Evolutionary conservation across 2,329 filamentous ascomycete species (phyloP).

Genomic region (Exophiala spinifera): DNA sequence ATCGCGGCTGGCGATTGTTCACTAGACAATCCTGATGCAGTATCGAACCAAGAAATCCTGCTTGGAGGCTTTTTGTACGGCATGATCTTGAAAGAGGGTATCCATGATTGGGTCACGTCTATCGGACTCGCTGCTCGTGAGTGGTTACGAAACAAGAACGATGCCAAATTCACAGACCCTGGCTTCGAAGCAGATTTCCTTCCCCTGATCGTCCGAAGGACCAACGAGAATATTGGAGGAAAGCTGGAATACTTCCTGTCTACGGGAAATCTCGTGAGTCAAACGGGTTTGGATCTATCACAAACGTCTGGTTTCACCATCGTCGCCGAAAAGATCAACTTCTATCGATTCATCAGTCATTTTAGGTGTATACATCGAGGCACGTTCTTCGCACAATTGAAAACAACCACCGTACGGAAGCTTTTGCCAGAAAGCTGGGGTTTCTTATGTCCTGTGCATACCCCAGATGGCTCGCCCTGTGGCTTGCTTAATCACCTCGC

Average conservation of each 20-base stretch:
- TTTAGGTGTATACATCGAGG: slow-evolving; percentile 99
- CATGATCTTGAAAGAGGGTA: slow-evolving; percentile 89
- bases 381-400: slow-evolving; percentile 96
- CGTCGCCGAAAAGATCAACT: slow-evolving; percentile 98
- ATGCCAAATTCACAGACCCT: slow-evolving; percentile 65
- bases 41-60: slow-evolving; percentile 93
- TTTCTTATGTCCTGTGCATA: slow-evolving; percentile 95
- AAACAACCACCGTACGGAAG: slow-evolving; percentile 95
- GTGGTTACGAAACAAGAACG: slow-evolving; percentile 52
- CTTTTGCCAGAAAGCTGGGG: slow-evolving; percentile 96
- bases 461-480: slow-evolving; percentile 91
- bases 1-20: slow-evolving; percentile 89
- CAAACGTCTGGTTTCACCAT: slow-evolving; percentile 94
- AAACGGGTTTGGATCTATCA: slow-evolving; percentile 88
- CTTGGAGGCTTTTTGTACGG: slow-evolving; percentile 91
- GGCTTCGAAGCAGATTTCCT: slow-evolving; percentile 79
- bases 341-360: slow-evolving; percentile 95
- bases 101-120: slow-evolving; percentile 84
- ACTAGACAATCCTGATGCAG: slow-evolving; percentile 92
- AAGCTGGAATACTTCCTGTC: slow-evolving; percentile 93
- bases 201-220: slow-evolving; percentile 70
- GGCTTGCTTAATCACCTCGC: slow-evolving; percentile 92
- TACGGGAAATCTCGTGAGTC: slow-evolving; percentile 88
- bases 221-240: slow-evolving; percentile 84
- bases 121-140: slow-evolving; percentile 54